Conservation (phyloP, 805 yeast genomes). For the Cyberlindnera saturnus region DNA sequence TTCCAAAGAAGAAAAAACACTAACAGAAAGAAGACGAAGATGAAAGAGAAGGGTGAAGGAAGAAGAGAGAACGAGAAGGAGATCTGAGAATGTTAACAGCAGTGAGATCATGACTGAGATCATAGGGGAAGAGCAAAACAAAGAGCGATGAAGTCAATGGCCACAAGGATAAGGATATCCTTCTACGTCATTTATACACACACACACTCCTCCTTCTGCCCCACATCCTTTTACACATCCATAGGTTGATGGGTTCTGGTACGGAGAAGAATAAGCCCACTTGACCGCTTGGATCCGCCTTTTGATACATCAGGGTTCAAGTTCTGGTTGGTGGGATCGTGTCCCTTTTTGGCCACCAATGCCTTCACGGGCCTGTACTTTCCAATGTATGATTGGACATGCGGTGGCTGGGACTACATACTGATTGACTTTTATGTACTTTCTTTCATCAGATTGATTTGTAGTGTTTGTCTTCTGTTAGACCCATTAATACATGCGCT, state of each 20-base stretch:
- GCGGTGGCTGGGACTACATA: conserved; percentile 1
- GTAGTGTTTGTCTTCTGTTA: too few species aligned
- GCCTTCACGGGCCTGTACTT: neutral
- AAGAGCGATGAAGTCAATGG: neutral
- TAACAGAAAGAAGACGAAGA: too few species aligned
- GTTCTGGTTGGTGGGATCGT: conserved; percentile 39
- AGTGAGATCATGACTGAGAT: neutral
- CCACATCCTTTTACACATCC: conserved; percentile 37
- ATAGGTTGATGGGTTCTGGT: conserved; percentile 54
- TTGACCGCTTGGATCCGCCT: conserved; percentile 7
- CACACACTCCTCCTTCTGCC: conserved; percentile 57
- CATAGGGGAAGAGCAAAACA: neutral
- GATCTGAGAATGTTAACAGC: neutral
- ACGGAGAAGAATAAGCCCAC: conserved; percentile 57
- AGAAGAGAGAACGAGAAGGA: too few species aligned
- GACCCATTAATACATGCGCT: too few species aligned
- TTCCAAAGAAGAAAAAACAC: too few species aligned
- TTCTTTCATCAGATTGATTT: neutral
- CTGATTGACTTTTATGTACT: neutral
- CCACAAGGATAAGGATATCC: neutral
- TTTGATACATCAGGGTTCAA: conserved; percentile 16
- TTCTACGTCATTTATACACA: neutral
- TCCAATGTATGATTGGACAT: neutral
- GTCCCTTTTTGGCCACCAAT: conserved; percentile 19
- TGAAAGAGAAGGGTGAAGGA: too few species aligned